Base-by-base conservation (phyloP, 192 early-diverging fungal species). In the Dispira parvispora region DNA sequence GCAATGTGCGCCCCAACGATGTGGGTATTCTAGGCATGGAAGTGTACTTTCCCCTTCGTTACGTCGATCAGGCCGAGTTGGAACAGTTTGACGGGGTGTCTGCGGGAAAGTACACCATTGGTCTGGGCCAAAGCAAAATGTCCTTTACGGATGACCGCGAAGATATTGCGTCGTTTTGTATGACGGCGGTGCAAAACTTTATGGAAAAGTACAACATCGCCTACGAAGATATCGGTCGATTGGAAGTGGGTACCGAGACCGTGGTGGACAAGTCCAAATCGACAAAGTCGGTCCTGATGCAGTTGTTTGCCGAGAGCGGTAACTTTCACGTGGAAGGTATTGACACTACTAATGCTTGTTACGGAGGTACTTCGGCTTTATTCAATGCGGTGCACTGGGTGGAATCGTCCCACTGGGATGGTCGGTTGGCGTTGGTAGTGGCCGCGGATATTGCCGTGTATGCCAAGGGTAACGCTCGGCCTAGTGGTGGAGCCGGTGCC, bases 231-330 rank as follows among this genome's bases (percentile, higher is more conserved):
- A 87, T 99, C 78, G 96, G 94, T 52, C 85, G 88, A 28, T 78
- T 99, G 28, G 96, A 99, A 68, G 92, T 99, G 46, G 96, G 96
- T 46, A 99, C 96, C 52, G 96, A 99, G 74, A 95, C 96, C 47
- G 94, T 99, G 68, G 91, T 99, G 62, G 96, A 99, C 82, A 99
- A 99, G 79, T 90, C 89, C 63, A 99, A 99, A 81, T 87, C 91
- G 28, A 92, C 94, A 69, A 99, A 99, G 79, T 83, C 91, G 10
- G 87, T 88, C 38, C 81, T 99, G 63, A 99, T 99, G 96, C 86
- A 87, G 63, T 80, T 99, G 42, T 99, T 99, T 67, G 73, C 74
- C 53, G 87, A 90, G 63, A 84, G 84, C 45, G 90, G 88, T 45
- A 99, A 99, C 83, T 84, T 83, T 55, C 87, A 85, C 69, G 88